Evolutionary conservation across 2,329 filamentous ascomycete species (phyloP).

Genomic region (Alternaria postmessia): DNA sequence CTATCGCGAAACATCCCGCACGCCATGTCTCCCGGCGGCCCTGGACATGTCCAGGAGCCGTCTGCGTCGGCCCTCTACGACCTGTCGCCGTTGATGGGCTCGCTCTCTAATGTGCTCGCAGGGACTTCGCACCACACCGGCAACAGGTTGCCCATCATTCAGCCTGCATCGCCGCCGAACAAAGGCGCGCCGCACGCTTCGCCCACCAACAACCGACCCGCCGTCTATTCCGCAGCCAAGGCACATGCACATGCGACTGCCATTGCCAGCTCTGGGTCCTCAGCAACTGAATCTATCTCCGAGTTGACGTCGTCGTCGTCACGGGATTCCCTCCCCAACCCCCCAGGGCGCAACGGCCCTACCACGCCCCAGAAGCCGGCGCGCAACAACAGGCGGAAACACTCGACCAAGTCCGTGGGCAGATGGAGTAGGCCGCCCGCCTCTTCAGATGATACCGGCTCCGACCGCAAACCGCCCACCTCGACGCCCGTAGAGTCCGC

Average conservation of each 20-base stretch:
- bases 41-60: conserved; percentile 21
- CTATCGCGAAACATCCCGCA: conserved; percentile 28
- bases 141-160: conserved; percentile 37
- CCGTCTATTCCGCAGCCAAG: conserved; percentile 19
- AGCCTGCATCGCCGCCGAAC: conserved; percentile 35
- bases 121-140: conserved; percentile 24
- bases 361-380: conserved; percentile 39
- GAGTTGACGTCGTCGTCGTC: conserved; percentile 45
- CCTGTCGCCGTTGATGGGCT: conserved; percentile 18
- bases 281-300: conserved; percentile 33
- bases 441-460: conserved; percentile 41
- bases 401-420: conserved; percentile 32
- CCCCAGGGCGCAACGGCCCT: conserved; percentile 30
- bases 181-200: conserved; percentile 37
- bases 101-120: conserved; percentile 36
- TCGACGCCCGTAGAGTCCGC: conserved; percentile 29
- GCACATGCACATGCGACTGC: conserved; percentile 39
- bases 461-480: conserved; percentile 33
- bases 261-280: conserved; percentile 36
- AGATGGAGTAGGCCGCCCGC: conserved; percentile 43
- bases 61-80: conserved; percentile 12
- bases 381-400: conserved; percentile 38
- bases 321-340: conserved; percentile 39
- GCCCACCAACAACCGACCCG: conserved; percentile 21
- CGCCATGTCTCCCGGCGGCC: conserved; percentile 29